phyloP scores from a whole-genome alignment of 129 eudicot genomes.

The Logfia minima region DNA sequence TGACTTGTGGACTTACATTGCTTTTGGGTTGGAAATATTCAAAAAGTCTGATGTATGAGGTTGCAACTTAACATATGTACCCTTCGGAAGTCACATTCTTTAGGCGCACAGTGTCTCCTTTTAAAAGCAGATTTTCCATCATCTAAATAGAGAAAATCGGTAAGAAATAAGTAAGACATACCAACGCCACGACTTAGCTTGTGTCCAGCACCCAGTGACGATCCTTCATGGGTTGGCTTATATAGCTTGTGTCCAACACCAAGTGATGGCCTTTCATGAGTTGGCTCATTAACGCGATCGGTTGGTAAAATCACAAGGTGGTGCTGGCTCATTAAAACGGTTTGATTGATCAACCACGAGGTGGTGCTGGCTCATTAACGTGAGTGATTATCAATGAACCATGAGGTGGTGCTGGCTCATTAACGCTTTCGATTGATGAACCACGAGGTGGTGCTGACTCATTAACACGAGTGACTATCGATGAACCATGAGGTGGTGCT shows the following conservation, averaged over 20 bases:
- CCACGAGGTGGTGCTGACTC: neutral
- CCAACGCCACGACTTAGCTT: neutral
- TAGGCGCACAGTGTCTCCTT: constrained; percentile 73
- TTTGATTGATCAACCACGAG: no score
- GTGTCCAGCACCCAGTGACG: no score
- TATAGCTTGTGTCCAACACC: no score
- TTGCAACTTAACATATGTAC: constrained; percentile 86
- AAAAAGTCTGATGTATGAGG: constrained; percentile 91
- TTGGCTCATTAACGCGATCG: no score
- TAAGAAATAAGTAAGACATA: neutral
- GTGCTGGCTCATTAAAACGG: neutral
- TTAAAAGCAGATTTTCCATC: constrained; percentile 89
- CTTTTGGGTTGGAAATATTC: constrained; percentile 84
- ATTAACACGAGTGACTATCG: neutral
- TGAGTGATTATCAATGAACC: neutral
- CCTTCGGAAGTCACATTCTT: constrained; percentile 91
- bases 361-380: neutral
- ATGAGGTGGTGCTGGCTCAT: neutral
- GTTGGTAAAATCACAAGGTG: no score
- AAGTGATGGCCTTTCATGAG: neutral
- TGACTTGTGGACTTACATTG: constrained; percentile 58
- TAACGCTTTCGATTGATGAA: no score
- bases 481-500: no score
- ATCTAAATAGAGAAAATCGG: constrained; percentile 42
- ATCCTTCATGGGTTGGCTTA: neutral